phyloP scores from a whole-genome alignment of 768 basidiomycete genomes.

The Mycena galopus region DNA sequence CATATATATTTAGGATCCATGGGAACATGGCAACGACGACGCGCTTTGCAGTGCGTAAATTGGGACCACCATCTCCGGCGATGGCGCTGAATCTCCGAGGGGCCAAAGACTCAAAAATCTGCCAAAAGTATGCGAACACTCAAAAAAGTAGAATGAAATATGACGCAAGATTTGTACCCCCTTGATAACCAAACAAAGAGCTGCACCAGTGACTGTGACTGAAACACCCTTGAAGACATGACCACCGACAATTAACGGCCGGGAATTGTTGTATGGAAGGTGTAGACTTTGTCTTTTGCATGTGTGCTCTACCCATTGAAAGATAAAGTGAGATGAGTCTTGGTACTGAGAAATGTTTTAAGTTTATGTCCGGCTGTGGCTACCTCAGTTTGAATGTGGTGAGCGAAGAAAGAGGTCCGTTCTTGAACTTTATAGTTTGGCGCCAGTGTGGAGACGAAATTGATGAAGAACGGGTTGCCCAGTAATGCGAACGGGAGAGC shows the following conservation, averaged over 20 bases:
- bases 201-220: background rate
- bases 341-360: background rate
- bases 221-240: background rate
- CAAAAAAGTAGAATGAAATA: too few relatives aligned
- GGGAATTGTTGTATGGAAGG: background rate
- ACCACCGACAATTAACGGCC: background rate
- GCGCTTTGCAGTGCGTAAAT: too few relatives aligned
- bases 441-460: too few relatives aligned
- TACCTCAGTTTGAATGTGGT: background rate
- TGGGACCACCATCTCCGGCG: background rate
- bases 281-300: background rate
- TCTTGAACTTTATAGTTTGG: too few relatives aligned
- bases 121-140: too few relatives aligned
- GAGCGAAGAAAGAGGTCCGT: too few relatives aligned
- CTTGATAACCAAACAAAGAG: too few relatives aligned
- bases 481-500: background rate
- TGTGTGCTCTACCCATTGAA: background rate
- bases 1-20: background rate
- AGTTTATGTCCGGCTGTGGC: background rate
- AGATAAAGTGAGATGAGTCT: too few relatives aligned
- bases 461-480: background rate
- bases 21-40: too few relatives aligned
- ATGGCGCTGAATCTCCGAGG: background rate
- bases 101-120: background rate
- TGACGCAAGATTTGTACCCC: too few relatives aligned